These are phyloP conservation scores for Huntiella moniliformis DNA, from an alignment of 2,329 filamentous ascomycete species.

Conservation along the genomic window DNA sequence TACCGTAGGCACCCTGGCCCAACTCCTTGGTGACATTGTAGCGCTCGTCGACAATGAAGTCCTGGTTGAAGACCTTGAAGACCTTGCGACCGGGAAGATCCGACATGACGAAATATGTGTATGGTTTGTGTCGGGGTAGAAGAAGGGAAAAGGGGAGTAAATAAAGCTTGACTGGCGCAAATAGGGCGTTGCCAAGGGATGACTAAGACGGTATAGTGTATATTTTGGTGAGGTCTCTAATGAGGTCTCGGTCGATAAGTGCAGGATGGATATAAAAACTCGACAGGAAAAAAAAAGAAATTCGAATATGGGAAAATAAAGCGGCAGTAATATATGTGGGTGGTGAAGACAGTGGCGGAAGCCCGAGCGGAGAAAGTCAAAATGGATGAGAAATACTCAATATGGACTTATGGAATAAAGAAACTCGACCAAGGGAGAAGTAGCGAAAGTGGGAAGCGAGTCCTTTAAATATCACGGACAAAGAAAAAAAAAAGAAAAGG, in stretches of 20 bases:
- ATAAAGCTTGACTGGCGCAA: neutral
- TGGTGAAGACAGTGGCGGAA: neutral
- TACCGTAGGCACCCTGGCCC: slow-evolving; percentile 93
- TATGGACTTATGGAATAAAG: too few species aligned
- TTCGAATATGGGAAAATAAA: neutral
- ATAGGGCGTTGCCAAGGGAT: neutral
- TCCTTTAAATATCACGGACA: too few species aligned
- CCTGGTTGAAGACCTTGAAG: slow-evolving; percentile 99
- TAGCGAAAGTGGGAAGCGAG: too few species aligned
- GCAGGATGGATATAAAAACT: slow-evolving; percentile 2
- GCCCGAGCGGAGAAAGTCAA: too few species aligned
- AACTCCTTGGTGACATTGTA: slow-evolving; percentile 98
- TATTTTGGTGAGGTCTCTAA: too few species aligned
- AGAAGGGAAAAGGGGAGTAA: too few species aligned
- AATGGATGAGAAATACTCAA: too few species aligned
- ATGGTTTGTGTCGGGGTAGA: neutral
- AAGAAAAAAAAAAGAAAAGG: slow-evolving; percentile 1
- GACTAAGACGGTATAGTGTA: too few species aligned
- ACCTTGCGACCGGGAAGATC: slow-evolving; percentile 51
- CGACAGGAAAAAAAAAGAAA: slow-evolving; percentile 1
- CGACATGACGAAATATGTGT: slow-evolving; percentile 18
- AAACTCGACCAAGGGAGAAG: too few species aligned
- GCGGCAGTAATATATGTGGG: neutral
- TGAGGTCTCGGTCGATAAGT: too few species aligned
- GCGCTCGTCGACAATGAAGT: slow-evolving; percentile 94